phyloP scores from a whole-genome alignment of 768 basidiomycete genomes.

The Leccinum olivaceopallidum region DNA sequence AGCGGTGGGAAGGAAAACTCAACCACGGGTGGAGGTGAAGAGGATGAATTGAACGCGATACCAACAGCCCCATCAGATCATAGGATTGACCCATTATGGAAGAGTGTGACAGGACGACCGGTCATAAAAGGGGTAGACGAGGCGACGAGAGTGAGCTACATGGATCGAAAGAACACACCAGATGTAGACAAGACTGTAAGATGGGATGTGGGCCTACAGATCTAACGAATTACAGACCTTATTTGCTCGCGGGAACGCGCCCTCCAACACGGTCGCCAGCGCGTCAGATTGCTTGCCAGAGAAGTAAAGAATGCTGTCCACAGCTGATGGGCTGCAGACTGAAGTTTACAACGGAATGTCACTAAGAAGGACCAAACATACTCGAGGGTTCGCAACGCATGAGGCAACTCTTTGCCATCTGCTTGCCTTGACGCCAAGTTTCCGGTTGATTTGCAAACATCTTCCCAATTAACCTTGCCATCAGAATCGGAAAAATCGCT shows the following conservation, averaged over 20 bases:
- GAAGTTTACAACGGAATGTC: not conserved
- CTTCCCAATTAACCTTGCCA: slow-evolving; percentile 47
- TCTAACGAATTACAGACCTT: slow-evolving; percentile 43
- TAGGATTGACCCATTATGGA: slow-evolving; percentile 53
- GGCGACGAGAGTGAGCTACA: slow-evolving; percentile 66
- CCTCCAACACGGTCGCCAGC: slow-evolving; percentile 43
- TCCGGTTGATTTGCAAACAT: slow-evolving; percentile 44
- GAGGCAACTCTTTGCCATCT: slow-evolving; percentile 33
- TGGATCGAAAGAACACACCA: not conserved
- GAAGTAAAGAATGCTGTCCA: slow-evolving; percentile 46
- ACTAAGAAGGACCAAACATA: slow-evolving; percentile 11
- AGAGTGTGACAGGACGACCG: slow-evolving; percentile 70
- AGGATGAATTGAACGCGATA: slow-evolving; percentile 43
- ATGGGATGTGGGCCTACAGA: not conserved
- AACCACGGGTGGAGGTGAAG: slow-evolving; percentile 11
- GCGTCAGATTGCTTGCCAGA: slow-evolving; percentile 62
- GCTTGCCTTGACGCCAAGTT: slow-evolving; percentile 2
- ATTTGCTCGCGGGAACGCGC: slow-evolving; percentile 42
- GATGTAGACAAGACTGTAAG: not conserved
- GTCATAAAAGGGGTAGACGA: slow-evolving; percentile 81
- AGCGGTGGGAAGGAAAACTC: slow-evolving; percentile 41
- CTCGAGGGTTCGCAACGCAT: slow-evolving; percentile 37
- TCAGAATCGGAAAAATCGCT: slow-evolving; percentile 2
- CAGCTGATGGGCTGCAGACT: slow-evolving; percentile 16
- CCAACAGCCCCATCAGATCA: slow-evolving; percentile 68